Base-by-base conservation (phyloP, 164 flowering plant genomes). In the Nymphaea thermarum region DNA sequence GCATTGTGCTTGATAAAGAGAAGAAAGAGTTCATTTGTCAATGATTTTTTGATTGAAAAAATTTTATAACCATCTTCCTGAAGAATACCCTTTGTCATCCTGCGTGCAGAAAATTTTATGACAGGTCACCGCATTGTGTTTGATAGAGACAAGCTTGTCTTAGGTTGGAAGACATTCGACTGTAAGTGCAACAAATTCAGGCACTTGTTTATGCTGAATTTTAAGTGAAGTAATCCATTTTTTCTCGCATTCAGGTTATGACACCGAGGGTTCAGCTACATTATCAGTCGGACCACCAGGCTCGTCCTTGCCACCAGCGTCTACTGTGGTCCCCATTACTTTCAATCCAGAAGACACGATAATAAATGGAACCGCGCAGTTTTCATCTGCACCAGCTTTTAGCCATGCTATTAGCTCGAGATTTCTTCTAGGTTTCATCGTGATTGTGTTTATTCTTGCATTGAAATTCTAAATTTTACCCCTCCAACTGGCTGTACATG, bases 51-150 rank as follows among this genome's bases (percentile, higher is more conserved):
- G 36, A 25, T 25, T 25, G 36, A 0, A 25, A 25, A 25, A 25
- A 2, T 47, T 47, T 47, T 7, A 3, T 47, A 47, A 47, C 55
- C 4, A 47, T 47, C 12, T 47, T 47, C 11, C 7, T 14, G 1
- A 47, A 2, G 11, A 47, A 47, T 47, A 7, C 55, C 11, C 55
- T 47, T 47, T n/a, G n/a, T 61, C 59, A 5, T 10, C 41, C 12
- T 71, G 14, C 36, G 17, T 78, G 65, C 92, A 93, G 97, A 87
- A 73, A 91, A 94, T 77, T 91, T 94, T 80, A 87, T 91, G 97
- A 84, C 90, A 66, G 97, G 93, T 51, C 81, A 89, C 51, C 86
- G 82, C 10, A 68, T 91, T 2, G 81, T 90, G 43, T 94, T 91
- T 67, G 85, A 94, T 69, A 85, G 93, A 3, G 96, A 92, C 76